phyloP scores from a whole-genome alignment of 2,329 filamentous ascomycete genomes.

The Ophiostoma himal-ulmi region DNA sequence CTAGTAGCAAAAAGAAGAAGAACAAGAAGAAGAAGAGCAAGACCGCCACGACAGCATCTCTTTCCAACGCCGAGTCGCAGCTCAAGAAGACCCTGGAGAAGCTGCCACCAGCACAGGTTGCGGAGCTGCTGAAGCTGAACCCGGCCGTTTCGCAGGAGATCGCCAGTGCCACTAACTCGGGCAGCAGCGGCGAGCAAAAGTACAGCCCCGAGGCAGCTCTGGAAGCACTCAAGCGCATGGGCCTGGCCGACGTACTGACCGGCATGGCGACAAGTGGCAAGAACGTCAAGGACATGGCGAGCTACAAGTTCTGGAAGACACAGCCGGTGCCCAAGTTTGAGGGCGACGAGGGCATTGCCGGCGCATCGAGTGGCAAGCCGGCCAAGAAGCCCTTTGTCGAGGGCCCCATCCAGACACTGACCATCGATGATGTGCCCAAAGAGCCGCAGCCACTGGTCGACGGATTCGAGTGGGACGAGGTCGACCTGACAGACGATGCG shows the following conservation, averaged over 20 bases:
- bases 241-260: conserved; percentile 66
- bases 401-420: conserved; percentile 76
- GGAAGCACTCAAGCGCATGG: conserved; percentile 56
- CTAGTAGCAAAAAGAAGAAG: conserved; percentile 57
- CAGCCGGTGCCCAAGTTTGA: conserved; percentile 88
- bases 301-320: conserved; percentile 98
- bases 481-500: conserved; percentile 73
- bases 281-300: conserved; percentile 92
- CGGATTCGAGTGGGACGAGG: conserved; percentile 89
- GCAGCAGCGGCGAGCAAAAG: conserved; percentile 13
- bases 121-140: conserved; percentile 65
- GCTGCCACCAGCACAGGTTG: conserved; percentile 52
- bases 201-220: conserved; percentile 39
- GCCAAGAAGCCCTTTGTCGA: conserved; percentile 52
- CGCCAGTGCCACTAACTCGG: conserved; percentile 27
- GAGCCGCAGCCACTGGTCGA: conserved; percentile 68
- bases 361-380: conserved; percentile 37
- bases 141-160: conserved; percentile 63
- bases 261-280: conserved; percentile 71
- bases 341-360: conserved; percentile 34
- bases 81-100: conserved; percentile 48
- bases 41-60: conserved; percentile 34
- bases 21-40: conserved; percentile 59
- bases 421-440: conserved; percentile 70
- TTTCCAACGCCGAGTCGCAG: conserved; percentile 36